A percentile compares a stretch with the other conserved stretches of the same genome.
Conservation (phyloP, 805 yeast species). For the Ogataea minuta region DNA sequence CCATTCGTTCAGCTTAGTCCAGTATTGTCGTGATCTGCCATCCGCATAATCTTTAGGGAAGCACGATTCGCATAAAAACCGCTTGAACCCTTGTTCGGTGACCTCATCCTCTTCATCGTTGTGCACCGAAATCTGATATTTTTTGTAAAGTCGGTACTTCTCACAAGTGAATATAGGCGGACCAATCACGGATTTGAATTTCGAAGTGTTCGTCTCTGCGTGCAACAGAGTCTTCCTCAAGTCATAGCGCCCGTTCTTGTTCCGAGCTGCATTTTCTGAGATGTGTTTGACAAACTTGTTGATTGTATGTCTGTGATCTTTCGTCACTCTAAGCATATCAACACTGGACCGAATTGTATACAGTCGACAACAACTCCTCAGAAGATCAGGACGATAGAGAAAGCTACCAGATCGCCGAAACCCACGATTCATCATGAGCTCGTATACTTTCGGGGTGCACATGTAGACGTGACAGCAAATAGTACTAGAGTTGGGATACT, state of each 20-base stretch:
- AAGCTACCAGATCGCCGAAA: conserved; percentile 77
- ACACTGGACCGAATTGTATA: conserved; percentile 71
- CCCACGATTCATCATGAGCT: conserved; percentile 65
- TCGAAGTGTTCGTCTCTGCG: conserved; percentile 15
- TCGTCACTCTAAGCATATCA: conserved; percentile 44
- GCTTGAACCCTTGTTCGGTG: conserved; percentile 46
- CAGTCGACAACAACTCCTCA: conserved; percentile 74
- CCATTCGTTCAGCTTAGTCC: conserved; percentile 45
- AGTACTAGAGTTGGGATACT: conserved; percentile 27
- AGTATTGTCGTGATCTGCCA: conserved; percentile 33
- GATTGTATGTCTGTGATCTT: conserved; percentile 64
- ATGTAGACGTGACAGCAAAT: conserved; percentile 25
- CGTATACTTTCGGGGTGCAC: conserved; percentile 51
- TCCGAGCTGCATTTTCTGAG: conserved; percentile 3
- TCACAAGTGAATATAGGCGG: conserved; percentile 51
- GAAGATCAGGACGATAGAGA: conserved; percentile 54
- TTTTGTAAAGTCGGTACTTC: conserved; percentile 60
- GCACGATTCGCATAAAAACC: conserved; percentile 72
- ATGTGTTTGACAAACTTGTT: conserved; percentile 55
- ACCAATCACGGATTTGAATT: conserved; percentile 46
- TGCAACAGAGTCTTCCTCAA: conserved; percentile 15
- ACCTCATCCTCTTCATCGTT: conserved; percentile 52
- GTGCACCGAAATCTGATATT: conserved; percentile 73
- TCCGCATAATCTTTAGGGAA: conserved; percentile 36
- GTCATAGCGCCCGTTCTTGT: conserved; percentile 16